phyloP scores from a whole-genome alignment of 164 flowering plant species.

The Berberis vulgaris region DNA sequence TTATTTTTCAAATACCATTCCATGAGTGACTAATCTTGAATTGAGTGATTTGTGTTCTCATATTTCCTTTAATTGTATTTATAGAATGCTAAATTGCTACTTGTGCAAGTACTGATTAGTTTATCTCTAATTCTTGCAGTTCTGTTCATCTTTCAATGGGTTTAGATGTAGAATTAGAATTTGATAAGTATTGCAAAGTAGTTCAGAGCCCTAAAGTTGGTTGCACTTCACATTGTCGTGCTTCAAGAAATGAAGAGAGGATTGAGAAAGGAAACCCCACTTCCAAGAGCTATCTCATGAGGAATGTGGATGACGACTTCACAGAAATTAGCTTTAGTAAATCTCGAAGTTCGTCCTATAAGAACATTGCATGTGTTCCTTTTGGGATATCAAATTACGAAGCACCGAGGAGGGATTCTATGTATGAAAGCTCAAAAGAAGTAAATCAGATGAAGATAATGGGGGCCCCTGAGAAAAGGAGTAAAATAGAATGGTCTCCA shows the following conservation, averaged over 20 bases:
- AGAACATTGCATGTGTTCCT: constrained; percentile 26
- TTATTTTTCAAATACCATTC: too few species aligned
- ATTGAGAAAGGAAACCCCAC: constrained; percentile 23
- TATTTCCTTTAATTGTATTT: too few species aligned
- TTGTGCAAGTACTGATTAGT: neutral
- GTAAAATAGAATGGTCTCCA: constrained; percentile 41
- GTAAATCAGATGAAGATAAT: constrained; percentile 31
- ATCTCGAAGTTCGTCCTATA: constrained; percentile 47
- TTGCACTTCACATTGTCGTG: constrained; percentile 30
- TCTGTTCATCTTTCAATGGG: constrained; percentile 30
- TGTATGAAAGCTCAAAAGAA: constrained; percentile 62
- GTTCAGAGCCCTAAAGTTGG: constrained; percentile 46
- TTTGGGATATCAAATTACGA: constrained; percentile 17
- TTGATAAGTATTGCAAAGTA: constrained; percentile 31
- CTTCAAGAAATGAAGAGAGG: constrained; percentile 23
- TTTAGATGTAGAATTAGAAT: constrained; percentile 43
- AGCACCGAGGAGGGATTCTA: constrained; percentile 54
- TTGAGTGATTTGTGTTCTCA: too few species aligned
- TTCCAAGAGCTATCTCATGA: constrained; percentile 32
- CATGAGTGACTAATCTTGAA: too few species aligned
- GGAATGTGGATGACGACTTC: constrained; percentile 28
- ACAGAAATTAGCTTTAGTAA: constrained; percentile 37
- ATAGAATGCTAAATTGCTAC: too few species aligned
- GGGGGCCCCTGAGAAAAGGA: constrained; percentile 34
- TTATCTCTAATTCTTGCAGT: constrained; percentile 24